Evolutionary conservation across 371 early-diverging fungal species (phyloP), one percentile per base, ranked within the genome.

Genomic region (Actinomucor elegans): DNA sequence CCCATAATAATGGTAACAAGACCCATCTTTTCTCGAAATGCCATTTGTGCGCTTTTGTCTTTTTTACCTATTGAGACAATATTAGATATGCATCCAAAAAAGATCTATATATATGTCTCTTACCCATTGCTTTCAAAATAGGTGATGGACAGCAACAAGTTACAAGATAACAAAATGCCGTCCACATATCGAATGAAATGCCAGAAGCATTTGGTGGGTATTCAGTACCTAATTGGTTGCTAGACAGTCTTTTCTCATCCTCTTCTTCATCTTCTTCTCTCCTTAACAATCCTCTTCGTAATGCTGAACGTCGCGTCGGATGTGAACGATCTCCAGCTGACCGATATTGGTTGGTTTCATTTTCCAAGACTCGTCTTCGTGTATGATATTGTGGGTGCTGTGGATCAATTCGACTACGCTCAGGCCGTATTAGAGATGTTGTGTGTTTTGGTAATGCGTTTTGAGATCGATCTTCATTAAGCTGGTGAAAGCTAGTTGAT

Each of bases 11-110:
- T 82, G 41, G 73, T 70, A 18, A 89, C 85, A 20, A 93, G 74
- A 0, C 87, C 90, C 17, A 92, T 87, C 55, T 93, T 93, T 66
- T 93, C 94, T 63, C 92, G 73, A 83, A 88, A 93, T 14, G 94
- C 96, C 54, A 84, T 89, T 66, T 85, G 90, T 10, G 84, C 72
- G 21, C 69, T 76, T 26, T 67, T 52, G 42, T 80, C 77, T 35
- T 65, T 62, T 61, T 75, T 81, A 29, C 84, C 81, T 80, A 59
- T 8, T 9, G 3, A 24, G 10, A 49, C 5, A 10, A 44, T 17
- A 40, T 40, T 29, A 21, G n/a, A 33, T 17, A 5, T 40, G 26
- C 20, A 42, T 18, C n/a, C n/a, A n/a, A n/a, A n/a, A 14, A 18
- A 18, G 10, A 27, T 4, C 14, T 8, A 18, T 26, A 9, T 5